Evolutionary conservation across 2,329 filamentous ascomycete species (phyloP).

Genomic region (Acrodontium crateriforme): DNA sequence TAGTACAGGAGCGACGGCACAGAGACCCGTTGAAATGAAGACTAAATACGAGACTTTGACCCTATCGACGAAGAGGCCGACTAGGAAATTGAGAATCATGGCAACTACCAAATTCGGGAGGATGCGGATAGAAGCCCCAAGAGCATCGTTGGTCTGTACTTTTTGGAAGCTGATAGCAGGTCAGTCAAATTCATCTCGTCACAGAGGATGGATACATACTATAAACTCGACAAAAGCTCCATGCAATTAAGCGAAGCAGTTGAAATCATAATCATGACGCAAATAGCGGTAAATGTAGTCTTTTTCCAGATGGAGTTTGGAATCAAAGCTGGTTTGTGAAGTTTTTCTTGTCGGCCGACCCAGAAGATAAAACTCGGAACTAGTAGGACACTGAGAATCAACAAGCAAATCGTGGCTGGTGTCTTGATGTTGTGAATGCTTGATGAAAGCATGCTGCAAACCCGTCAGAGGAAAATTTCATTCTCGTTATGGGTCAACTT

Average conservation of each 20-base stretch:
- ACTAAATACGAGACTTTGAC: constrained; percentile 1
- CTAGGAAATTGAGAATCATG: constrained; percentile 17
- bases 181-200: background rate
- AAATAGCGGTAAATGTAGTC: constrained; percentile 40
- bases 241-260: constrained; percentile 25
- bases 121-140: constrained; percentile 34
- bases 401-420: constrained; percentile 23
- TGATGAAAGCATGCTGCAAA: constrained; percentile 23
- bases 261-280: constrained; percentile 20
- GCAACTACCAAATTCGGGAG: constrained; percentile 35
- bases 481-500: constrained; percentile 23
- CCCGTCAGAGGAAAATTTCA: background rate
- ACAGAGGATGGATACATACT: constrained; percentile 7
- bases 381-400: constrained; percentile 30
- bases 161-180: constrained; percentile 33
- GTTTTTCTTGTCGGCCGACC: constrained; percentile 36
- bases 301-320: constrained; percentile 51
- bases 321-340: constrained; percentile 40
- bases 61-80: constrained; percentile 3
- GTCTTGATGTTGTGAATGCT: constrained; percentile 25
- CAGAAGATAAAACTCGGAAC: constrained; percentile 41
- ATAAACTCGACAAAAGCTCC: constrained; percentile 27
- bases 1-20: constrained; percentile 35
- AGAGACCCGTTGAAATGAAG: constrained; percentile 14
- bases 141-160: constrained; percentile 32